Conservation (phyloP, 2,329 filamentous ascomycete genomes). For the Fusarium staphyleae region DNA sequence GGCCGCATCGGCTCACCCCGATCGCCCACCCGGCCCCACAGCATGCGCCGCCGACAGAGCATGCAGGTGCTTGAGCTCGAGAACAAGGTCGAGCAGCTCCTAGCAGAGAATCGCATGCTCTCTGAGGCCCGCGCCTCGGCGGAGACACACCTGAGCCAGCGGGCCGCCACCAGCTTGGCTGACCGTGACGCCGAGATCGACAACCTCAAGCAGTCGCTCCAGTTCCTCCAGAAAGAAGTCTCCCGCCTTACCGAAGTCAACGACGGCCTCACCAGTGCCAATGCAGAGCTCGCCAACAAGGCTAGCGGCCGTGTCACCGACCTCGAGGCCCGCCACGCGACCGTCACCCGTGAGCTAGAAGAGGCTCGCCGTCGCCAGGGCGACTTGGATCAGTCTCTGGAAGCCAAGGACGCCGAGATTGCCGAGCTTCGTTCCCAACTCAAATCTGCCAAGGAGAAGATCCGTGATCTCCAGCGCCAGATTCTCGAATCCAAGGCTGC, state of each 20-base stretch:
- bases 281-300: slow-evolving; percentile 76
- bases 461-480: slow-evolving; percentile 59
- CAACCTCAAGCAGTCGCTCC: slow-evolving; percentile 77
- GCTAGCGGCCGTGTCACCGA: slow-evolving; percentile 74
- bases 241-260: slow-evolving; percentile 83
- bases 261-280: slow-evolving; percentile 77
- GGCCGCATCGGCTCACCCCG: slow-evolving; percentile 88
- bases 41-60: slow-evolving; percentile 95
- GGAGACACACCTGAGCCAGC: slow-evolving; percentile 70
- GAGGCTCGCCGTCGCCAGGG: slow-evolving; percentile 69
- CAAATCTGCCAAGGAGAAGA: slow-evolving; percentile 70
- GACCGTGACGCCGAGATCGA: slow-evolving; percentile 90
- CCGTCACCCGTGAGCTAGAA: slow-evolving; percentile 73
- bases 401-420: slow-evolving; percentile 86
- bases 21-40: slow-evolving; percentile 92
- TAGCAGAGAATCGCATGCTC: slow-evolving; percentile 83
- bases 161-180: slow-evolving; percentile 73
- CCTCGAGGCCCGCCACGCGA: slow-evolving; percentile 71
- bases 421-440: slow-evolving; percentile 79
- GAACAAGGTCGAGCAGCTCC: slow-evolving; percentile 80
- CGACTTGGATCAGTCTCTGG: slow-evolving; percentile 69
- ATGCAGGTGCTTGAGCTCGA: slow-evolving; percentile 97
- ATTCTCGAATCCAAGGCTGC: slow-evolving; percentile 66
- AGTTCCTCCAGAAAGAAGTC: slow-evolving; percentile 83
- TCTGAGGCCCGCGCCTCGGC: slow-evolving; percentile 74